Conservation (phyloP, 2,329 filamentous ascomycete species). For the Aspergillus carbonarius region DNA sequence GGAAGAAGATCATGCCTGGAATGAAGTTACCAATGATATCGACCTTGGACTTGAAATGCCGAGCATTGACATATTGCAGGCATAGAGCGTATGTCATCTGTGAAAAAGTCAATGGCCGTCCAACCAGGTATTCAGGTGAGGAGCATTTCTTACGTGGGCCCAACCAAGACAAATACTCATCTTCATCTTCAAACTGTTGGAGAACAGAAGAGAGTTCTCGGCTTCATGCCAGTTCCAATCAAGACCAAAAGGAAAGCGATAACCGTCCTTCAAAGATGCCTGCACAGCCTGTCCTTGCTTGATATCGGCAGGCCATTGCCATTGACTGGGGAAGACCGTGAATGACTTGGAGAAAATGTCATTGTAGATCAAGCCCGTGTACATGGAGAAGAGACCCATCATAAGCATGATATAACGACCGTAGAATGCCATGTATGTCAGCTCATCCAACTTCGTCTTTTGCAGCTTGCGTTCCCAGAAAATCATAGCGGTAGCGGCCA, state of each 20-base stretch:
- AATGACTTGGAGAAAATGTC: slow-evolving; percentile 94
- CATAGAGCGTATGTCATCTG: slow-evolving; percentile 96
- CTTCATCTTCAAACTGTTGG: slow-evolving; percentile 99
- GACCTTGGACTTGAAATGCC: slow-evolving; percentile 89
- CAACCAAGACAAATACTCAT: slow-evolving; percentile 96
- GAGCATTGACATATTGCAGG: slow-evolving; percentile 88
- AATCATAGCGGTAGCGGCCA: slow-evolving; percentile 86
- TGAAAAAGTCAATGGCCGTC: slow-evolving; percentile 3
- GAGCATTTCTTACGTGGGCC: slow-evolving; percentile 61
- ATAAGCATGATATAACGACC: slow-evolving; percentile 97
- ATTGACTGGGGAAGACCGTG: slow-evolving; percentile 83
- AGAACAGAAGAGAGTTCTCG: slow-evolving; percentile 92
- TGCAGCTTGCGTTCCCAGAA: slow-evolving; percentile 85
- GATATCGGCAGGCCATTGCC: slow-evolving; percentile 77
- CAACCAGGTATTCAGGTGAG: not conserved
- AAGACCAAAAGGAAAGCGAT: slow-evolving; percentile 92
- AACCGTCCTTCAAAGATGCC: slow-evolving; percentile 67
- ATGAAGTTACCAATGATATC: slow-evolving; percentile 98
- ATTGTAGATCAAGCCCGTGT: slow-evolving; percentile 96
- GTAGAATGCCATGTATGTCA: slow-evolving; percentile 98
- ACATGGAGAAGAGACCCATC: slow-evolving; percentile 97
- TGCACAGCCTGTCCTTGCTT: slow-evolving; percentile 63
- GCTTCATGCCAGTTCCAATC: slow-evolving; percentile 97
- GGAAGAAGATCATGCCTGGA: slow-evolving; percentile 99
- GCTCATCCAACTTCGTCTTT: slow-evolving; percentile 88